Conservation (phyloP, 2,329 filamentous ascomycete species). For the Emergomyces orientalis region DNA sequence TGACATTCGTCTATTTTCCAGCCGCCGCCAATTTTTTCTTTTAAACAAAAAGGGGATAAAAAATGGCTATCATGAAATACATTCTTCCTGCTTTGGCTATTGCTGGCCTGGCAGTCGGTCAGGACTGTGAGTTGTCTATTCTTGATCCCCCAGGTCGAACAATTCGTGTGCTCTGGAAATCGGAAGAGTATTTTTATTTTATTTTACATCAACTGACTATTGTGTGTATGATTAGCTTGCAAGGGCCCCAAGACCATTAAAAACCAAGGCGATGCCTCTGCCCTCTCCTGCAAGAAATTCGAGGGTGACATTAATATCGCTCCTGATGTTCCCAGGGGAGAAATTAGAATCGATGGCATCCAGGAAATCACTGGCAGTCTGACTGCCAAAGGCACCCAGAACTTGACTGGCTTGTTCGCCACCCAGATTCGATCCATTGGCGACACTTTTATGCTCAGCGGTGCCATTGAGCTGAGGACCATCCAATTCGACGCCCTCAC, state of each 20-base stretch:
- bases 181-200: too few species aligned
- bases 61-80: slow-evolving; percentile 48
- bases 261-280: slow-evolving; percentile 55
- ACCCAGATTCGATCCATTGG: slow-evolving; percentile 50
- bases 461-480: slow-evolving; percentile 58
- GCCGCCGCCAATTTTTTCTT: neutral
- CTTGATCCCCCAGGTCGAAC: neutral
- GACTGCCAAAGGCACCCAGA: slow-evolving; percentile 43
- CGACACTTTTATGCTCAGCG: slow-evolving; percentile 59
- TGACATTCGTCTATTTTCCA: neutral
- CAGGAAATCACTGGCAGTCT: slow-evolving; percentile 51
- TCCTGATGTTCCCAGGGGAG: slow-evolving; percentile 45
- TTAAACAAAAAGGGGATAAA: slow-evolving; percentile 11
- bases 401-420: neutral
- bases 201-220: neutral
- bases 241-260: slow-evolving; percentile 36
- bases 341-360: slow-evolving; percentile 54
- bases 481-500: slow-evolving; percentile 59
- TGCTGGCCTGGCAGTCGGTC: slow-evolving; percentile 44
- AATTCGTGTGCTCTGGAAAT: neutral
- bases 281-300: slow-evolving; percentile 59
- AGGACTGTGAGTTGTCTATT: slow-evolving; percentile 21
- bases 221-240: slow-evolving; percentile 6
- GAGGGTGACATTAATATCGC: slow-evolving; percentile 57
- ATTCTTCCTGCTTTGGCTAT: slow-evolving; percentile 48